Conservation (phyloP, 1,284 basidiomycete genomes). For the Tilletiopsis washingtonensis region DNA sequence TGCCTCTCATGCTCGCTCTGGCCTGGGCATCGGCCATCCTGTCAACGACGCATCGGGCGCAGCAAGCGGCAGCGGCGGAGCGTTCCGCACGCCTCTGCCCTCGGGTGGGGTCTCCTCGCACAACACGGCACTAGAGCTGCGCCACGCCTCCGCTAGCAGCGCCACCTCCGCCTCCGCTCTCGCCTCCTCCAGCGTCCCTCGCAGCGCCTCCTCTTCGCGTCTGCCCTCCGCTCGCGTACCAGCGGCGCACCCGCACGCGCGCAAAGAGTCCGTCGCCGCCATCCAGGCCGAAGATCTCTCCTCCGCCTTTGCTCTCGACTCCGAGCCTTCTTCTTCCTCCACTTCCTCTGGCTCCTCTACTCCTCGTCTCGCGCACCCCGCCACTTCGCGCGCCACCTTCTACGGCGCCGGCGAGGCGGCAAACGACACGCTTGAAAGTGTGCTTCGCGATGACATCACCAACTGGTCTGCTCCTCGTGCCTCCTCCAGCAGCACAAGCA, state of each 20-base stretch:
- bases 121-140: background rate
- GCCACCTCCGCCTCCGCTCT: background rate
- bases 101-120: background rate
- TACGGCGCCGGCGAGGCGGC: conserved; percentile 28
- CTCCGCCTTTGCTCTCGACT: conserved; percentile 33
- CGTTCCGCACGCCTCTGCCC: background rate
- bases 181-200: no score
- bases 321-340: background rate
- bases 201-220: conserved; percentile 1
- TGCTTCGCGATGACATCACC: conserved; percentile 43
- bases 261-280: conserved; percentile 39
- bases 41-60: no score
- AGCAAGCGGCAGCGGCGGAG: background rate
- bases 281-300: conserved; percentile 38
- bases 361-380: background rate
- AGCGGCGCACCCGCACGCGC: conserved; percentile 33
- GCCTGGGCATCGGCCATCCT: background rate
- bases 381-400: conserved; percentile 13
- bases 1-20: no score
- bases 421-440: conserved; percentile 48
- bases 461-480: conserved; percentile 18
- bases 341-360: background rate
- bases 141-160: background rate
- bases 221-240: conserved; percentile 14
- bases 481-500: background rate